These are phyloP conservation scores for Talaromyces sp. DNA, from an alignment of 2,329 filamentous ascomycete genomes.

Conservation along the genomic window DNA sequence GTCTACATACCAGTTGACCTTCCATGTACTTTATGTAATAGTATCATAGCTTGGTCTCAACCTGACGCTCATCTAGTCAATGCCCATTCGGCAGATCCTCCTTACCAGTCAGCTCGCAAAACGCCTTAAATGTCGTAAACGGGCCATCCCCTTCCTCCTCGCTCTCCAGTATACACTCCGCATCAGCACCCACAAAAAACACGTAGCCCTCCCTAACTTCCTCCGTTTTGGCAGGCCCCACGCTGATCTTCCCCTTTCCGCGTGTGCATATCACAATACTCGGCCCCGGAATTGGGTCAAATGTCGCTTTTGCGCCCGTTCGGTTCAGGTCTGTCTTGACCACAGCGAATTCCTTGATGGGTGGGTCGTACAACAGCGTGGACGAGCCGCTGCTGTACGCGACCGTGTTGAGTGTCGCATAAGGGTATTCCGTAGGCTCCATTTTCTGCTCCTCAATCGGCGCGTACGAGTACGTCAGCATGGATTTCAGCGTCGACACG, in stretches of 20 bases:
- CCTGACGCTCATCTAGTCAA: constrained; percentile 13
- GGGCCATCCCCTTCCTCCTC: constrained; percentile 58
- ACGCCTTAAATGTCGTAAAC: constrained; percentile 87
- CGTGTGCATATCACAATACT: constrained; percentile 88
- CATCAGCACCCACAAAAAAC: constrained; percentile 82
- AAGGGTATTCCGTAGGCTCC: constrained; percentile 76
- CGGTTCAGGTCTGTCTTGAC: constrained; percentile 69
- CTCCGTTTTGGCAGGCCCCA: constrained; percentile 68
- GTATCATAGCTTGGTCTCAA: background rate
- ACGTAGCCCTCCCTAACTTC: constrained; percentile 68
- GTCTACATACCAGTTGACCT: background rate
- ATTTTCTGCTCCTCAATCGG: constrained; percentile 96
- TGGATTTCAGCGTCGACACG: constrained; percentile 76
- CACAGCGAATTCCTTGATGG: constrained; percentile 93
- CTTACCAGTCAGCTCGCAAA: constrained; percentile 69
- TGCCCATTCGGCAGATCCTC: constrained; percentile 32
- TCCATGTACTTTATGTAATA: background rate
- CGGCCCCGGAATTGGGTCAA: constrained; percentile 79
- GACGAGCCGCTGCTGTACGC: constrained; percentile 74
- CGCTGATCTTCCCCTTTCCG: constrained; percentile 75
- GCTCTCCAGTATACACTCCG: constrained; percentile 73
- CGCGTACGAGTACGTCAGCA: constrained; percentile 93
- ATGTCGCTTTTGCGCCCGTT: constrained; percentile 72
- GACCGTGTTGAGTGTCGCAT: constrained; percentile 70
- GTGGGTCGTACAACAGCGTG: constrained; percentile 79